Conservation (phyloP, 2,329 filamentous ascomycete species). For the Fusarium udum region DNA sequence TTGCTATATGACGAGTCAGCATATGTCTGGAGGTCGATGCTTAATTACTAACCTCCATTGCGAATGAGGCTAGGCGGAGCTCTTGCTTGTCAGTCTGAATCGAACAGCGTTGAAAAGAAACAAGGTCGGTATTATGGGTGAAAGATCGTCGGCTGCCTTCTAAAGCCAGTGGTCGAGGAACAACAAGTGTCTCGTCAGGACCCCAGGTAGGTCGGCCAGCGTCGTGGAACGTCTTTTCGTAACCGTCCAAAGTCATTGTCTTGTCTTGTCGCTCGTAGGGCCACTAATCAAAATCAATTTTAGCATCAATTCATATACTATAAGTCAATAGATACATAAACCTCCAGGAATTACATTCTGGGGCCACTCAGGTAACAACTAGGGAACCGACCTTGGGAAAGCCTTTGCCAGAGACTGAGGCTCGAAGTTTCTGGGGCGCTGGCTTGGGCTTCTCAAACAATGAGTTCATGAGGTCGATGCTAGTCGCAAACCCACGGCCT, state of each 20-base stretch:
- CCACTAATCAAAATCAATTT: constrained; percentile 71
- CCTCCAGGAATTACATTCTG: constrained; percentile 39
- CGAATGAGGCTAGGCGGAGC: constrained; percentile 71
- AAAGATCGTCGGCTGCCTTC: constrained; percentile 50
- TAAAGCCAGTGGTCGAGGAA: constrained; percentile 54
- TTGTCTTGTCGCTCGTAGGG: constrained; percentile 85
- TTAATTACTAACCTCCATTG: constrained; percentile 57
- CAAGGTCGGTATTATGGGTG: constrained; percentile 43
- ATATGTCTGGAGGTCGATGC: not conserved
- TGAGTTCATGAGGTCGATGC: constrained; percentile 96
- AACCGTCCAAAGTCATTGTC: constrained; percentile 69
- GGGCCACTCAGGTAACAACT: constrained; percentile 48
- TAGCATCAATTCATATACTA: constrained; percentile 53
- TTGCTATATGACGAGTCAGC: constrained; percentile 53
- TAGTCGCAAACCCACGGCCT: constrained; percentile 79
- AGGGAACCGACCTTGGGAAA: constrained; percentile 87
- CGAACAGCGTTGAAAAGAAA: constrained; percentile 52
- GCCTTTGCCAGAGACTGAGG: constrained; percentile 66
- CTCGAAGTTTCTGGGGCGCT: constrained; percentile 63
- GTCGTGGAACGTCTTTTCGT: constrained; percentile 75
- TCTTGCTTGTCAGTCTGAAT: constrained; percentile 72
- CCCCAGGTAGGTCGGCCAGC: constrained; percentile 84
- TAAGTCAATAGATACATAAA: constrained; percentile 48
- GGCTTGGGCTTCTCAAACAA: constrained; percentile 80
- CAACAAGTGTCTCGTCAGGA: constrained; percentile 76